Conservation (phyloP, 139 green algal genomes). For the Chlorella sp. region DNA sequence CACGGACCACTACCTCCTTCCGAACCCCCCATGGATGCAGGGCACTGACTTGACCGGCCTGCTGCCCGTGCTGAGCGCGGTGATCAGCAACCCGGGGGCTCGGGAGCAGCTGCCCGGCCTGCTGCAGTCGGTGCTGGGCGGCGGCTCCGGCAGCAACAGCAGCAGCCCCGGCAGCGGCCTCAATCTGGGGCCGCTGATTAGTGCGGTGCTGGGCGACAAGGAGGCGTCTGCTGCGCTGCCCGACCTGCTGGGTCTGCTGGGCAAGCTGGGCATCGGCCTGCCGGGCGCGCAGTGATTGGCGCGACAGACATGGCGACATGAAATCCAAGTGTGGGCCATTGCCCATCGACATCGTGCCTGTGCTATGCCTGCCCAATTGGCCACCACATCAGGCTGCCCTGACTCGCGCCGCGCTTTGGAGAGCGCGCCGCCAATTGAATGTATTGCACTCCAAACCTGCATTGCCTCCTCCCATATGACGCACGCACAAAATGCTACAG, state of each 20-base stretch:
- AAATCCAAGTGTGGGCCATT: not conserved
- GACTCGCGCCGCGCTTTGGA: not conserved
- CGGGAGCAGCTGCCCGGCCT: not conserved
- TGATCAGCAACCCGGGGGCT: not conserved
- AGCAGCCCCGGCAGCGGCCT: not conserved
- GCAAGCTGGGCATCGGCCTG: constrained; percentile 3
- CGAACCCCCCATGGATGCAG: not conserved
- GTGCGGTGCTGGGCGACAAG: not conserved
- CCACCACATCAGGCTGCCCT: not conserved
- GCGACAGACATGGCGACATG: not conserved
- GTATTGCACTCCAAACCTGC: too few species aligned
- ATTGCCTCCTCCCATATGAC: too few species aligned
- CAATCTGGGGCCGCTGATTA: not conserved
- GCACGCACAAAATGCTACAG: too few species aligned
- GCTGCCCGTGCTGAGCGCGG: not conserved
- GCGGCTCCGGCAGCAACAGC: not conserved
- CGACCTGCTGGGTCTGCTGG: constrained; percentile 14
- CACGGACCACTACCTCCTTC: too few species aligned
- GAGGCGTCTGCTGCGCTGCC: not conserved
- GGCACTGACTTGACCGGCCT: not conserved
- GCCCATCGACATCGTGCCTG: not conserved
- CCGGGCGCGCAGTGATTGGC: not conserved
- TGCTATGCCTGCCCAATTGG: not conserved
- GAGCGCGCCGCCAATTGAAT: not conserved
- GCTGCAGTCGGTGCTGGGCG: constrained; percentile 1